Evolutionary conservation across 1,284 basidiomycete genomes (phyloP).

Genomic region (Pterula multifida): DNA sequence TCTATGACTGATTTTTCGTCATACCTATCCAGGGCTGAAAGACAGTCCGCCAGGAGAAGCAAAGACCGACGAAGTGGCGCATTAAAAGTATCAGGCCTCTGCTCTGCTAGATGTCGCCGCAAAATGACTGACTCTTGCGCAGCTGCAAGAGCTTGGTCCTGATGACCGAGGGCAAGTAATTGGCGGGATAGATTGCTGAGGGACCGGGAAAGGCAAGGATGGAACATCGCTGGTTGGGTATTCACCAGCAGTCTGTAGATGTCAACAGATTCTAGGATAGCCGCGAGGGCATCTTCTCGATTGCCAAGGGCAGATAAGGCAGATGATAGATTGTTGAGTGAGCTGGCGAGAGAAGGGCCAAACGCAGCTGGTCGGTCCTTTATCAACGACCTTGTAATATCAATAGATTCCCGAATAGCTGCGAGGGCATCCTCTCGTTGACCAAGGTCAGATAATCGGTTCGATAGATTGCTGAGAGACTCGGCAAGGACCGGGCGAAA

Average conservation of each 20-base stretch:
- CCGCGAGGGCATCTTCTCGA: neutral
- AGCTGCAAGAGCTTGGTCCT: neutral
- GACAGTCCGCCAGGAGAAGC: too few relatives aligned
- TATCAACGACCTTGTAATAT: neutral
- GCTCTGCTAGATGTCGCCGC: neutral
- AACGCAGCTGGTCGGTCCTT: neutral
- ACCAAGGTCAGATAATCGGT: constrained; percentile 1
- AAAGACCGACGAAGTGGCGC: too few relatives aligned
- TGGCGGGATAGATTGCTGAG: neutral
- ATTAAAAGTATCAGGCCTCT: neutral
- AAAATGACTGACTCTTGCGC: neutral
- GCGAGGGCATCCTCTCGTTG: neutral
- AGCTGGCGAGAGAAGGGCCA: neutral
- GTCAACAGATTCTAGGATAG: neutral
- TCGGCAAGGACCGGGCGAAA: neutral
- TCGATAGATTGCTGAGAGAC: neutral
- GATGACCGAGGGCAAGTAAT: neutral
- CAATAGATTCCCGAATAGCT: neutral
- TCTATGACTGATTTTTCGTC: too few relatives aligned
- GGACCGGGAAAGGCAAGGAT: neutral
- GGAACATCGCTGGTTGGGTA: neutral
- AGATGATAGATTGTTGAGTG: neutral
- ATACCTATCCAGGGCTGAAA: too few relatives aligned
- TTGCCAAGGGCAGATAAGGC: neutral
- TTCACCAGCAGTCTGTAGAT: neutral